Evolutionary conservation across 2,329 filamentous ascomycete species (phyloP).

Genomic region (Lasiodiplodia hormozganensis): DNA sequence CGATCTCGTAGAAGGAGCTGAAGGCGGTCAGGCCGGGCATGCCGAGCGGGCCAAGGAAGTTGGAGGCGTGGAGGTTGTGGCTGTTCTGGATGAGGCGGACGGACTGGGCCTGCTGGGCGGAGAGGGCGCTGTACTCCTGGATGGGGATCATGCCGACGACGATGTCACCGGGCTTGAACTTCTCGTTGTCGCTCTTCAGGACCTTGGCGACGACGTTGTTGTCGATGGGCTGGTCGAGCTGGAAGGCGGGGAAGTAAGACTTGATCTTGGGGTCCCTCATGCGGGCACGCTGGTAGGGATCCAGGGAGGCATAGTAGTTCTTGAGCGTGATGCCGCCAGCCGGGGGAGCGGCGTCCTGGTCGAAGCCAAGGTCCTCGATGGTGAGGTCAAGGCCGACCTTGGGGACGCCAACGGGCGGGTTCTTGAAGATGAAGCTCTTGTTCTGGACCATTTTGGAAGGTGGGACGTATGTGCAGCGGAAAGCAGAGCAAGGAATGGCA

Average conservation of each 20-base stretch:
- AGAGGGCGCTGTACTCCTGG: constrained; percentile 72
- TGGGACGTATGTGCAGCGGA: background rate
- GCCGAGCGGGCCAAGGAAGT: constrained; percentile 78
- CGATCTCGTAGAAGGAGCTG: constrained; percentile 76
- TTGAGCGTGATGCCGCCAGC: constrained; percentile 72
- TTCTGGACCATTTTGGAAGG: constrained; percentile 63
- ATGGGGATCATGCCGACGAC: constrained; percentile 64
- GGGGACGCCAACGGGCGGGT: constrained; percentile 70
- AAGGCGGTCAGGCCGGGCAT: constrained; percentile 82
- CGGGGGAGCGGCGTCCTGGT: constrained; percentile 64
- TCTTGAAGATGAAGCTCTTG: constrained; percentile 78
- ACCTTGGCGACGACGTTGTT: constrained; percentile 72
- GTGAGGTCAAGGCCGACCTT: constrained; percentile 73
- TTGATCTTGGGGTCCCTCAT: constrained; percentile 71
- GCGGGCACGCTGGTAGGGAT: constrained; percentile 83
- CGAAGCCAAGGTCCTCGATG: constrained; percentile 72
- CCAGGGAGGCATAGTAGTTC: constrained; percentile 77
- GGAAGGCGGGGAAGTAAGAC: constrained; percentile 72
- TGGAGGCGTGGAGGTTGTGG: constrained; percentile 67
- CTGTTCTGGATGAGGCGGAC: constrained; percentile 71
- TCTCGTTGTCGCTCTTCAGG: constrained; percentile 69
- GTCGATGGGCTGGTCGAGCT: constrained; percentile 67
- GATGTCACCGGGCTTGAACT: constrained; percentile 72
- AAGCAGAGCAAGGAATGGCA: background rate
- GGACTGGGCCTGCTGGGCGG: constrained; percentile 51